phyloP scores from a whole-genome alignment of 2,329 filamentous ascomycete genomes.

The Ascochyta pisi region DNA sequence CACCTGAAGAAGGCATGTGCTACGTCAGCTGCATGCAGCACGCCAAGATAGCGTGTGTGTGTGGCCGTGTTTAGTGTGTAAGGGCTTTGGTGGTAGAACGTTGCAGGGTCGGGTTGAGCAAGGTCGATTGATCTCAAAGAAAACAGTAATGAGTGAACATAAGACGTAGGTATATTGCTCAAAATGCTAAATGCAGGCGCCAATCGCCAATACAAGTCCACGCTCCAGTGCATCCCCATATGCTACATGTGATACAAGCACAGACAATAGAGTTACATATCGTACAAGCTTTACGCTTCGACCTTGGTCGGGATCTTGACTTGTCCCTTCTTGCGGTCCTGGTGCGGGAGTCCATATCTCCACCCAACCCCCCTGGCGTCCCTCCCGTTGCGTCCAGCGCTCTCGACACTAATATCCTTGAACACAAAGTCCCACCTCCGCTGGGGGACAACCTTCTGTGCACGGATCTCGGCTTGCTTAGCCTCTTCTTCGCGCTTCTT shows the following conservation, averaged over 20 bases:
- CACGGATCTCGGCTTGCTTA: slow-evolving; percentile 53
- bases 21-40: neutral
- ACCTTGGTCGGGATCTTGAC: slow-evolving; percentile 70
- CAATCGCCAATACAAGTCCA: slow-evolving; percentile 9
- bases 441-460: slow-evolving; percentile 54
- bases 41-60: neutral
- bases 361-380: slow-evolving; percentile 61
- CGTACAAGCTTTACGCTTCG: slow-evolving; percentile 47
- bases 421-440: slow-evolving; percentile 68
- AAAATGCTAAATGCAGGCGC: neutral
- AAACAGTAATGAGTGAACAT: neutral
- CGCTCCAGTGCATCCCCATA: slow-evolving; percentile 19
- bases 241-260: slow-evolving; percentile 31
- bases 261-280: slow-evolving; percentile 31
- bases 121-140: neutral
- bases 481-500: slow-evolving; percentile 50
- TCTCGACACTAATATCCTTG: slow-evolving; percentile 63
- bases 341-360: slow-evolving; percentile 67
- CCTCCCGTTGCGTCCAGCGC: slow-evolving; percentile 62
- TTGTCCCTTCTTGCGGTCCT: slow-evolving; percentile 68
- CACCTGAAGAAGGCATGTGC: neutral
- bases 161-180: slow-evolving; percentile 20
- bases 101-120: neutral
- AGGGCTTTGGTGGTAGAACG: neutral
- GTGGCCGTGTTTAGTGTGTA: neutral